Conservation (phyloP, 2,329 filamentous ascomycete genomes). For the Alternaria infectoria region DNA sequence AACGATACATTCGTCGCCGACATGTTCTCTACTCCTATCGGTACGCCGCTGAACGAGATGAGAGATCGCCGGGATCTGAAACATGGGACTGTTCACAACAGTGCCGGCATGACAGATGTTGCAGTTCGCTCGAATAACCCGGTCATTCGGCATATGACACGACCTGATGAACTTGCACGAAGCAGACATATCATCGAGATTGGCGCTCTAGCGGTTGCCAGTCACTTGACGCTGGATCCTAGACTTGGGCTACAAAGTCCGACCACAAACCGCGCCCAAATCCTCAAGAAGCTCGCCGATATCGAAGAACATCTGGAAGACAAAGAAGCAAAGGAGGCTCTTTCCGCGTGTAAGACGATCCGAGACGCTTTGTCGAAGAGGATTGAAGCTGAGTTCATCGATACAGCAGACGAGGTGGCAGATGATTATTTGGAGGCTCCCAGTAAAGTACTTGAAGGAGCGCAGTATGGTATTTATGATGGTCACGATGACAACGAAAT, state of each 20-base stretch:
- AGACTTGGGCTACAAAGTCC: neutral
- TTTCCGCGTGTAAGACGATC: slow-evolving; percentile 28
- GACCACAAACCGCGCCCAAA: neutral
- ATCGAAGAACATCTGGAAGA: slow-evolving; percentile 24
- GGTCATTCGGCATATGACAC: slow-evolving; percentile 27
- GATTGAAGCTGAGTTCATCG: neutral
- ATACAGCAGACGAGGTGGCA: neutral
- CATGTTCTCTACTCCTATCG: slow-evolving; percentile 20
- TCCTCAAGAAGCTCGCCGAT: slow-evolving; percentile 22
- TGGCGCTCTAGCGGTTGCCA: slow-evolving; percentile 35
- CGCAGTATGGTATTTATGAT: neutral
- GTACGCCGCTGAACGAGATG: slow-evolving; percentile 17
- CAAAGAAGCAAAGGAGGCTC: slow-evolving; percentile 14
- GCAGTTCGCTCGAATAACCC: neutral
- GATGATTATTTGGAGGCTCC: neutral
- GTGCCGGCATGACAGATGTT: neutral
- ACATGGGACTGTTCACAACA: neutral
- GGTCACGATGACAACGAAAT: slow-evolving; percentile 7
- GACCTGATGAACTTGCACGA: slow-evolving; percentile 16
- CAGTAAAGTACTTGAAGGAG: neutral
- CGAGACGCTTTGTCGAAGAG: slow-evolving; percentile 6
- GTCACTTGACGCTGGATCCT: slow-evolving; percentile 5
- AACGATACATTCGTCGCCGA: slow-evolving; percentile 1
- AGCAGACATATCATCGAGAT: slow-evolving; percentile 39
- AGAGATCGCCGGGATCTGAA: neutral